These are phyloP conservation scores for Brasenia schreberi DNA, from an alignment of 164 flowering plant species.

Conservation along the genomic window DNA sequence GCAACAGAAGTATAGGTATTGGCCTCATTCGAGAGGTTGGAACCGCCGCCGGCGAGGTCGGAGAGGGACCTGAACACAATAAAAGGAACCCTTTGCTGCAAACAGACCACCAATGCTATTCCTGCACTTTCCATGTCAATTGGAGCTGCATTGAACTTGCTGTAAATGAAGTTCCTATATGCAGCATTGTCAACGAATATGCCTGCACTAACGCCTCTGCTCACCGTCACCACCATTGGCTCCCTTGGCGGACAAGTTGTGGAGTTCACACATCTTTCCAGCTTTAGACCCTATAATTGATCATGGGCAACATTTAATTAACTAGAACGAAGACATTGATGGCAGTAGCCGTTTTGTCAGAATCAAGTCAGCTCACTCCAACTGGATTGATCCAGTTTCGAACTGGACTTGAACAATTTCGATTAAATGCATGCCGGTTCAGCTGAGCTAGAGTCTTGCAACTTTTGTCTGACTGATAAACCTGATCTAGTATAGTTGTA, in stretches of 20 bases:
- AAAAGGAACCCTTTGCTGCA: conserved; percentile 19
- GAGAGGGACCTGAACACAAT: conserved; percentile 20
- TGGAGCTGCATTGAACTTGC: conserved; percentile 15
- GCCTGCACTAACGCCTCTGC: conserved; percentile 19
- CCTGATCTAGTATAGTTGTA: not conserved
- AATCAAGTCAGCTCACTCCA: too few relatives aligned
- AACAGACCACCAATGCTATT: conserved; percentile 17
- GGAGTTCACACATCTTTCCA: conserved; percentile 33
- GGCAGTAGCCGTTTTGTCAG: not conserved
- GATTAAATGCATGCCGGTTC: too few relatives aligned
- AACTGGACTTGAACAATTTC: too few relatives aligned
- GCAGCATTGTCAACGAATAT: conserved; percentile 17
- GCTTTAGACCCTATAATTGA: conserved; percentile 23
- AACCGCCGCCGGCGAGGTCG: conserved; percentile 29
- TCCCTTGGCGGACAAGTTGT: conserved; percentile 14
- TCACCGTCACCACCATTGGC: conserved; percentile 14
- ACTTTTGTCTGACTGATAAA: not conserved
- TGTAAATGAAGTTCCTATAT: conserved; percentile 13
- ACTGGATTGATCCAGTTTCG: too few relatives aligned
- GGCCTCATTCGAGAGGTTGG: conserved; percentile 25
- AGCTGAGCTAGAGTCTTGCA: too few relatives aligned
- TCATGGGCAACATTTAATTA: not conserved
- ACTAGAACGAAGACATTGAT: not conserved
- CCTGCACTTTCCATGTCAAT: conserved; percentile 28
- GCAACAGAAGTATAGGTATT: conserved; percentile 16